Base-by-base conservation (phyloP, 2,329 filamentous ascomycete species). In the Mycosphaerelloides madeirae region DNA sequence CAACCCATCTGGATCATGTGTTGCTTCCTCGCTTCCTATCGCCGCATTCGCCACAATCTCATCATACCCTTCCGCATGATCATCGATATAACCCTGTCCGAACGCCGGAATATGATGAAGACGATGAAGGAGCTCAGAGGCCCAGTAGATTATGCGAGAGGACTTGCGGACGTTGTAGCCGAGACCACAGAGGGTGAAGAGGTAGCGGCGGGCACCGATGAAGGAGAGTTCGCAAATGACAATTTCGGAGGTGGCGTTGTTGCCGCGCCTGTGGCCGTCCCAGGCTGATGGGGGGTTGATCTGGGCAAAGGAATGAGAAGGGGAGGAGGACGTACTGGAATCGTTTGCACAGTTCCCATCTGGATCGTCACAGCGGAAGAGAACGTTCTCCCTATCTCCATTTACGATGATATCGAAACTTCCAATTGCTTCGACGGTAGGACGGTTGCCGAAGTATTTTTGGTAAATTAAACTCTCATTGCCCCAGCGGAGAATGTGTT, bases 171-270 rank as follows among this genome's bases (percentile, higher is more conserved):
- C 76, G 6, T 73, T 79, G 65, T 83, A 85, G 39, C 82, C 83
- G 14, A 75, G 67, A 19, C 71, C 73, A 62, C 83, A 86, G 57
- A 85, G 70, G 22, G 74, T 72, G 39, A 74, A 69, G 6, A 86
- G 74, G 15, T 72, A 74, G 29, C 72, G 74, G 38, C 82, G 78
- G 36, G 71, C 72, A 29, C 67, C 58, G n/a, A n/a, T n/a, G 63
- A 79, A 86, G 1, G 80, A 84, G 1, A 77, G 68, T 4, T 75
- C 72, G 65, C 83, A 86, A 63, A 86, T 85, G 52, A 85, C 83
- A 2, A 82, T 86, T 64, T 86, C 81, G 1, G 72, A 65, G 2
- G 80, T 80, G 2, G 75, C 81, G 49, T 85, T 85, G 19, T 63
- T 58, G 33, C 82, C 82, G 43, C 83, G 78, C 77, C 77, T 84